Evolutionary conservation across 176 grass and related monocot genomes (phyloP).

Genomic region (Carex cristatella): DNA sequence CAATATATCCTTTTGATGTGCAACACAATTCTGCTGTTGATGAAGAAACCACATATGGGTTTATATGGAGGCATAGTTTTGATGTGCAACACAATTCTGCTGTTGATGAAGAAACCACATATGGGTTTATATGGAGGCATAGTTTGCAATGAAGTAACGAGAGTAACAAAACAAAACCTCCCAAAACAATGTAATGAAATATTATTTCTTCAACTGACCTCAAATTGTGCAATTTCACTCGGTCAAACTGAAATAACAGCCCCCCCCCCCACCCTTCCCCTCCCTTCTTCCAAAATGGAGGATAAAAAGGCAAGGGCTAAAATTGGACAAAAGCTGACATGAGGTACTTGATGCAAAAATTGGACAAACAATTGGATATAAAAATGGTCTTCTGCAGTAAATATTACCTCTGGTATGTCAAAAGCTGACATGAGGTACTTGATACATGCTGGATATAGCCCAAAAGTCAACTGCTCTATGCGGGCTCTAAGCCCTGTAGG

Average conservation of each 20-base stretch:
- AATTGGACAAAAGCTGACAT: neutral
- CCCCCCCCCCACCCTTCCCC: neutral
- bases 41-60: neutral
- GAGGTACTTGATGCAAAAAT: neutral
- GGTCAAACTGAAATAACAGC: neutral
- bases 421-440: conserved; percentile 99
- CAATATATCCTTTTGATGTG: neutral
- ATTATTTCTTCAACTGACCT: neutral
- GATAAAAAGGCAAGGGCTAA: neutral
- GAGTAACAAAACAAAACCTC: neutral
- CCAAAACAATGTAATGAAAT: neutral
- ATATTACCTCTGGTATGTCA: conserved; percentile 81
- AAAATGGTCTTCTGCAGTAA: neutral
- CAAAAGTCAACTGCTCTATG: conserved; percentile 85
- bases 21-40: neutral
- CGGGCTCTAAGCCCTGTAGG: conserved; percentile 69
- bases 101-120: neutral
- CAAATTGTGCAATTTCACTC: neutral
- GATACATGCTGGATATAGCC: conserved; percentile 93
- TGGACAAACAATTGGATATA: neutral
- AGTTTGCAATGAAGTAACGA: neutral
- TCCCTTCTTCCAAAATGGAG: neutral
- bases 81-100: neutral
- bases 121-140: neutral
- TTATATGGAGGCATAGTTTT: neutral